Evolutionary conservation across 805 yeast species (phyloP).

Genomic region (Starmerella floris): DNA sequence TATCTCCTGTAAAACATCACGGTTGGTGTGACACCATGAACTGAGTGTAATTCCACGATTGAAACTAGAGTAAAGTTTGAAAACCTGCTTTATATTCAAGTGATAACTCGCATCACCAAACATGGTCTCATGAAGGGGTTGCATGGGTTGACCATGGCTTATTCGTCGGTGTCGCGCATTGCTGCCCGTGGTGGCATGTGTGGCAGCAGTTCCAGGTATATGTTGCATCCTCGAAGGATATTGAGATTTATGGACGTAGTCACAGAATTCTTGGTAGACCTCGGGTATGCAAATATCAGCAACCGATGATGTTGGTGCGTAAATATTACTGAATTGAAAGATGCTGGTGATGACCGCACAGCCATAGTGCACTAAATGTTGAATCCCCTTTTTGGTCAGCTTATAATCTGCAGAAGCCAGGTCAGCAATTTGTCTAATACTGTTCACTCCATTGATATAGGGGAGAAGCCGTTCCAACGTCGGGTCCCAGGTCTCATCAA

Average conservation of each 20-base stretch:
- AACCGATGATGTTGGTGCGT: slow-evolving; percentile 75
- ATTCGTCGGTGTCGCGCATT: neutral
- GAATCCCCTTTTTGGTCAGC: slow-evolving; percentile 73
- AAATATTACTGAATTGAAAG: slow-evolving; percentile 76
- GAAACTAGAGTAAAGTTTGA: slow-evolving; percentile 61
- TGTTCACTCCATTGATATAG: slow-evolving; percentile 75
- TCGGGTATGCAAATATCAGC: slow-evolving; percentile 54
- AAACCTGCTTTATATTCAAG: slow-evolving; percentile 29
- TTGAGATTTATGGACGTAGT: slow-evolving; percentile 46
- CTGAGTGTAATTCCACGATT: slow-evolving; percentile 64
- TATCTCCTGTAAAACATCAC: slow-evolving; percentile 42
- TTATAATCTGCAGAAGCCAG: slow-evolving; percentile 69
- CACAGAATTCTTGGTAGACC: slow-evolving; percentile 73
- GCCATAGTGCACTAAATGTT: slow-evolving; percentile 79
- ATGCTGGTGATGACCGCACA: slow-evolving; percentile 74
- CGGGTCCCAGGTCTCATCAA: slow-evolving; percentile 94
- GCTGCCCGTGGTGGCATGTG: neutral
- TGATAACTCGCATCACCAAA: neutral
- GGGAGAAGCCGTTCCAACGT: slow-evolving; percentile 84
- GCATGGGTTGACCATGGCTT: neutral
- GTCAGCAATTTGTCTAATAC: slow-evolving; percentile 60
- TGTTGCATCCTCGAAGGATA: neutral
- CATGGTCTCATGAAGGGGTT: neutral
- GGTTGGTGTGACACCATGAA: slow-evolving; percentile 69
- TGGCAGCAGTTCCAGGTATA: neutral